Evolutionary conservation across 805 yeast genomes (phyloP).

Genomic region (Kodamaea jinghongensis): DNA sequence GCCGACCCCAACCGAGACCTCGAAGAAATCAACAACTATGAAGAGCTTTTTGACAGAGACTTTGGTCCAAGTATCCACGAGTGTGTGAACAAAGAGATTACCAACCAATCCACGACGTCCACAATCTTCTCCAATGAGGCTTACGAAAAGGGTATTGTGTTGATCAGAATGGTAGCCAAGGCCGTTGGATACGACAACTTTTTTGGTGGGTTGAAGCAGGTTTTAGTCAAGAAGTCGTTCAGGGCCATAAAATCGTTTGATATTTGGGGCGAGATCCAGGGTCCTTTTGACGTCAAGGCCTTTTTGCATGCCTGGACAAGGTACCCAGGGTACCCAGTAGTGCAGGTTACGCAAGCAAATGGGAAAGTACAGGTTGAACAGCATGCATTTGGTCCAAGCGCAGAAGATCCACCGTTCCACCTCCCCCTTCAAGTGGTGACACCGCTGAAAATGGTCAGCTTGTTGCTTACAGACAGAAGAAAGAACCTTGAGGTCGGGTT

Average conservation of each 20-base stretch:
- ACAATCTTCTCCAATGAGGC: slow-evolving; percentile 49
- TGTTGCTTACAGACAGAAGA: slow-evolving; percentile 37
- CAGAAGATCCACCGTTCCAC: slow-evolving; percentile 60
- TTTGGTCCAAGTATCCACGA: slow-evolving; percentile 29
- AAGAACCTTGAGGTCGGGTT: slow-evolving; percentile 16
- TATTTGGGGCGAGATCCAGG: slow-evolving; percentile 42
- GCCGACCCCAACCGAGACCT: slow-evolving; percentile 11
- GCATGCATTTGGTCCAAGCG: slow-evolving; percentile 33
- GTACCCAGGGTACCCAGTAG: slow-evolving; percentile 57
- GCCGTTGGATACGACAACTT: slow-evolving; percentile 34
- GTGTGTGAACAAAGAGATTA: slow-evolving; percentile 27
- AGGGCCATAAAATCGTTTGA: slow-evolving; percentile 48
- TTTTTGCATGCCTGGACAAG: slow-evolving; percentile 62
- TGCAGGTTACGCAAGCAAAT: slow-evolving; percentile 33
- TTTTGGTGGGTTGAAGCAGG: slow-evolving; percentile 34
- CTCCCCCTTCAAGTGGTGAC: slow-evolving; percentile 45
- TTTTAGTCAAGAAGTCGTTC: slow-evolving; percentile 32
- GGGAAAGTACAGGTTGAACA: slow-evolving; percentile 28
- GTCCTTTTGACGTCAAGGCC: slow-evolving; percentile 42
- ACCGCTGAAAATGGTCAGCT: slow-evolving; percentile 29
- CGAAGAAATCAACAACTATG: slow-evolving; percentile 17
- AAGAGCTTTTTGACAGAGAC: slow-evolving; percentile 37
- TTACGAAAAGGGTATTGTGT: slow-evolving; percentile 59
- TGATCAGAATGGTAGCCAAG: slow-evolving; percentile 52
- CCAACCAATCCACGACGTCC: slow-evolving; percentile 24